A percentile compares a stretch with the other conserved stretches of the same genome.
phyloP scores from a whole-genome alignment of 305 asterid genomes.

The Solanum hybrid region DNA sequence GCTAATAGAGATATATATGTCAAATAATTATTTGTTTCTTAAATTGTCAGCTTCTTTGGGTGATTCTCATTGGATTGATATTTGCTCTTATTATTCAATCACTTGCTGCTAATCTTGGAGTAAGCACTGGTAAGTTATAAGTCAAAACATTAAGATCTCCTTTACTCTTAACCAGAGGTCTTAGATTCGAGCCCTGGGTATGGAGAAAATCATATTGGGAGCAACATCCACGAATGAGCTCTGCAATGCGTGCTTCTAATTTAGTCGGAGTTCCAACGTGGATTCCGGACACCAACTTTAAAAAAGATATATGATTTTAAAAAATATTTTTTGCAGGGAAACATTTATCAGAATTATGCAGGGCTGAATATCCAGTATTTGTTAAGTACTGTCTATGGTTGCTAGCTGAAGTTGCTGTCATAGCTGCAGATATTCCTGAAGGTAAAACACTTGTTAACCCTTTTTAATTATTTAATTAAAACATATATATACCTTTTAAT shows the following conservation, averaged over 20 bases:
- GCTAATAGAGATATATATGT: background rate
- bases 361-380: slow-evolving; percentile 63
- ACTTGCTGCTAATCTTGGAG: slow-evolving; percentile 94
- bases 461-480: background rate
- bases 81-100: slow-evolving; percentile 90
- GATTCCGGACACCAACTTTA: fast-evolving
- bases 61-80: slow-evolving; percentile 72
- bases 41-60: slow-evolving; percentile 62
- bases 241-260: fast-evolving
- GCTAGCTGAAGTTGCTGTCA: slow-evolving; percentile 80
- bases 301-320: no score
- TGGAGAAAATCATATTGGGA: fast-evolving
- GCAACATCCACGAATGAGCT: fast-evolving
- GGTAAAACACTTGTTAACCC: slow-evolving; percentile 23
- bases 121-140: slow-evolving; percentile 53
- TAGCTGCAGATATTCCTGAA: slow-evolving; percentile 97
- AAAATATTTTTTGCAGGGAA: slow-evolving; percentile 32
- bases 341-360: slow-evolving; percentile 75
- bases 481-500: background rate
- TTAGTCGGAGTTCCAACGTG: no score
- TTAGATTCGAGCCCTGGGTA: fast-evolving
- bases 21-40: background rate
- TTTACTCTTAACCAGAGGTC: no score
- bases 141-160: background rate
- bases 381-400: slow-evolving; percentile 72